Percentiles rank a stretch among this genome's conserved stretches.
Evolutionary conservation across 257 asterid genomes (phyloP).

Genomic region (Solanum medicagineum): DNA sequence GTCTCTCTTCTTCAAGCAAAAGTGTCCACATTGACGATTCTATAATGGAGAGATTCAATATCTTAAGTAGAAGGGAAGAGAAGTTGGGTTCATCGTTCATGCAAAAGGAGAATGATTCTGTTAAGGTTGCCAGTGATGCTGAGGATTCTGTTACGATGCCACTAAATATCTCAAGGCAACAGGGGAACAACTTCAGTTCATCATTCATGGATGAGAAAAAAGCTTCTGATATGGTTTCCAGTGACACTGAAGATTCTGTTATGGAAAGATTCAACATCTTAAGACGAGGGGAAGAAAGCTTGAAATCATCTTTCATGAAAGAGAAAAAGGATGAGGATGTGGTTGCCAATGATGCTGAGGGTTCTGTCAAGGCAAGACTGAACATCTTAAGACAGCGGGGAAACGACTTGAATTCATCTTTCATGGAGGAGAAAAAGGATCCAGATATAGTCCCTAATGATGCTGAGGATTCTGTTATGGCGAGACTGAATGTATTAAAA

Average conservation of each 20-base stretch:
- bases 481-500: constrained; percentile 37
- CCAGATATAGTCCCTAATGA: not conserved
- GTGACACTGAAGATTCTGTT: constrained; percentile 31
- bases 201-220: constrained; percentile 9
- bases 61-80: constrained; percentile 3
- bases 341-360: constrained; percentile 19
- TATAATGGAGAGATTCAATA: constrained; percentile 5
- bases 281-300: constrained; percentile 26
- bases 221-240: not conserved
- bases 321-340: constrained; percentile 11
- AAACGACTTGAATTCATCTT: constrained; percentile 7
- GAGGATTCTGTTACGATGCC: constrained; percentile 44
- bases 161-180: constrained; percentile 29
- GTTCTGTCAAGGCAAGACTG: constrained; percentile 38
- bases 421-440: constrained; percentile 10
- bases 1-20: not conserved
- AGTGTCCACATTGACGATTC: not conserved
- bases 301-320: not conserved
- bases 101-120: not conserved
- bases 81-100: not conserved
- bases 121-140: constrained; percentile 2
- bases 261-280: constrained; percentile 39
- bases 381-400: constrained; percentile 36
- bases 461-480: constrained; percentile 36
- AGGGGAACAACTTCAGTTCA: constrained; percentile 15